phyloP scores from a whole-genome alignment of 148 eudicot genomes.

The Beta vulgaris region DNA sequence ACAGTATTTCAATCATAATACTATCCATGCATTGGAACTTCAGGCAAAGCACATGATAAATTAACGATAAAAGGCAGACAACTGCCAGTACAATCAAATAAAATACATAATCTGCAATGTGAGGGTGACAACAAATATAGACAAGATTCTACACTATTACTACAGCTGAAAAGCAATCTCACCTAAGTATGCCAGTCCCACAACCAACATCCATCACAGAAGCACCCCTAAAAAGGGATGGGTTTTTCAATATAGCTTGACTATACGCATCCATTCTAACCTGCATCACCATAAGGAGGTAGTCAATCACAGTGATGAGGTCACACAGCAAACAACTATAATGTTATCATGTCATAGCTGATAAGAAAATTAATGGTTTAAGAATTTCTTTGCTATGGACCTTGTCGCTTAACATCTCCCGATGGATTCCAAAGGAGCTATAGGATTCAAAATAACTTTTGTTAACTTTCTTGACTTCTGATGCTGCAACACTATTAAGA shows the following conservation, averaged over 20 bases:
- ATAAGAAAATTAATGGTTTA: not conserved
- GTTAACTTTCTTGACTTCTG: slow-evolving; percentile 57
- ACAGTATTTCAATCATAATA: not conserved
- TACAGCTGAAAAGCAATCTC: slow-evolving; percentile 19
- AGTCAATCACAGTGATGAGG: not conserved
- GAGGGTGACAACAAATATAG: not conserved
- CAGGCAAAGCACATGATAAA: not conserved
- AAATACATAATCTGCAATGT: not conserved
- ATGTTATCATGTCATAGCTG: not conserved
- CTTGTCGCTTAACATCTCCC: slow-evolving; percentile 98
- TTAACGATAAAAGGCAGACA: not conserved
- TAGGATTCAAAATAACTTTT: slow-evolving; percentile 83
- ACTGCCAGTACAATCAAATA: not conserved
- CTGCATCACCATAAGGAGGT: slow-evolving; percentile 39
- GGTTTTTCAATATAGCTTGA: slow-evolving; percentile 72
- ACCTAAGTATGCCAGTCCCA: slow-evolving; percentile 97
- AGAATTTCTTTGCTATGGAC: slow-evolving; percentile 28
- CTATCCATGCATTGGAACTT: not conserved
- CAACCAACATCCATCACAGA: slow-evolving; percentile 93
- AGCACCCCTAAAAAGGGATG: slow-evolving; percentile 68
- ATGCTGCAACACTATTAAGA: slow-evolving; percentile 43
- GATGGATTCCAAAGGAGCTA: slow-evolving; percentile 92
- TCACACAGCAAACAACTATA: not conserved
- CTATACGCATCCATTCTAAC: slow-evolving; percentile 87
- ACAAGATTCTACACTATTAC: not conserved